These are phyloP conservation scores for Cladophialophora immunda DNA, from an alignment of 2,329 filamentous ascomycete species.

Conservation along the genomic window DNA sequence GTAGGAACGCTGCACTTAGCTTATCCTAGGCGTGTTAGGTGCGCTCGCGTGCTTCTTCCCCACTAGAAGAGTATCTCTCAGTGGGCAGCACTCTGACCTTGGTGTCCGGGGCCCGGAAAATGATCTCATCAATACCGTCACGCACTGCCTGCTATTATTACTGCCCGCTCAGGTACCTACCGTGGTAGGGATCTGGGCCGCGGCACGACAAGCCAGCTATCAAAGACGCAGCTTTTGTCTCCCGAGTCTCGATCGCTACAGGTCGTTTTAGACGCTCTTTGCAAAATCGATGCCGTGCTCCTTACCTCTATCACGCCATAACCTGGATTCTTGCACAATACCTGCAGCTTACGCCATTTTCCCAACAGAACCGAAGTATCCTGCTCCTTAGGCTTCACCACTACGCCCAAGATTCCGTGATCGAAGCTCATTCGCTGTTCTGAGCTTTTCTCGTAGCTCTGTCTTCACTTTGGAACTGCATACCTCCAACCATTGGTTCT, in stretches of 20 bases:
- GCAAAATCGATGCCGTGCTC: background rate
- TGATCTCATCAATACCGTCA: background rate
- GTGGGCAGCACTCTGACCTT: background rate
- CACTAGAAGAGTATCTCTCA: background rate
- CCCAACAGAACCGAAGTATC: background rate
- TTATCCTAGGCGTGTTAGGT: background rate
- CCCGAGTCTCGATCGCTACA: background rate
- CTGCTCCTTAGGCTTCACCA: background rate
- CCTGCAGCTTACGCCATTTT: slow-evolving; percentile 2
- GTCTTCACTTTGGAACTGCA: background rate
- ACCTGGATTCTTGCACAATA: slow-evolving; percentile 9
- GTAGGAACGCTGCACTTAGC: background rate
- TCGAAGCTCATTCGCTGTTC: slow-evolving; percentile 7
- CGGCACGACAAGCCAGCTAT: background rate
- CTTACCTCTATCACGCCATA: slow-evolving; percentile 17
- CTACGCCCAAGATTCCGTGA: background rate
- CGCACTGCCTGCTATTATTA: too few species aligned
- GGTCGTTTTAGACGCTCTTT: background rate
- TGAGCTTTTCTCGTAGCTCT: background rate
- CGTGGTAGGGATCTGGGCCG: too few species aligned
- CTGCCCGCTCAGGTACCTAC: too few species aligned
- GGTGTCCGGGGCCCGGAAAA: background rate
- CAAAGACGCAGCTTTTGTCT: background rate
- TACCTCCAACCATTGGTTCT: background rate
- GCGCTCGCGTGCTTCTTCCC: background rate